Base-by-base conservation (phyloP, 2,329 filamentous ascomycete genomes). In the Cordyceps cateniannulata region DNA sequence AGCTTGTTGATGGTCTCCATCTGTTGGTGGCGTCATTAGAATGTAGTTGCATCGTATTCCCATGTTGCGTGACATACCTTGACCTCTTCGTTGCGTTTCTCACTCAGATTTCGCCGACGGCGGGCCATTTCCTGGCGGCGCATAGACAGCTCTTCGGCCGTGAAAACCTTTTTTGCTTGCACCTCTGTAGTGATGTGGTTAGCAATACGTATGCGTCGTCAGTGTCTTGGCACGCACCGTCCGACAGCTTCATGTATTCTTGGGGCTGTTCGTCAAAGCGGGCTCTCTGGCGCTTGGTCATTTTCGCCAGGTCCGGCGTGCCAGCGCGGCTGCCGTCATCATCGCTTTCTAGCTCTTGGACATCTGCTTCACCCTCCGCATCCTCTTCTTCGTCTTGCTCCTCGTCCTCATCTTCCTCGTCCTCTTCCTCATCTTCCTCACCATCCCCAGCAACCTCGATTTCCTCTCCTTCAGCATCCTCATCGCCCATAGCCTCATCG, bases 1-100 rank as follows among this genome's bases (percentile, higher is more conserved):
- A 95, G 85, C 69, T 93, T 92, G 78, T 95, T 93, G 81, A 95
- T 93, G 0, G 90, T 95, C 78, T 93, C 90, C 83, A 91, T 90
- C 89, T 93, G 66, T 53, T 48, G n/a, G 9, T 24, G 24, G 16
- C 20, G 5, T 51, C 25, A 25, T 50, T 44, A 51, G 45, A 25
- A 44, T 14, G 5, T 1, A 5, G 18, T 22, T 48, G 35, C 27
- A 25, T 50, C 18, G 5, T 16, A 10, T n/a, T 25, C 12, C 2
- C 25, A 10, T 32, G 14, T 20, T 53, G n/a, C 10, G 12, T 1
- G 24, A 62, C 72, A 60, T 75, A 81, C 82, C 79, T 85, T 85
- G 71, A 86, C 83, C 73, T 86, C 83, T 63, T 86, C 83, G 63
- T 82, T 85, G 53, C 83, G 81, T 73, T 86, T 86, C 64, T 86